Conservation (phyloP, 169 alveolate species). For the Eimeria falciformis region DNA sequence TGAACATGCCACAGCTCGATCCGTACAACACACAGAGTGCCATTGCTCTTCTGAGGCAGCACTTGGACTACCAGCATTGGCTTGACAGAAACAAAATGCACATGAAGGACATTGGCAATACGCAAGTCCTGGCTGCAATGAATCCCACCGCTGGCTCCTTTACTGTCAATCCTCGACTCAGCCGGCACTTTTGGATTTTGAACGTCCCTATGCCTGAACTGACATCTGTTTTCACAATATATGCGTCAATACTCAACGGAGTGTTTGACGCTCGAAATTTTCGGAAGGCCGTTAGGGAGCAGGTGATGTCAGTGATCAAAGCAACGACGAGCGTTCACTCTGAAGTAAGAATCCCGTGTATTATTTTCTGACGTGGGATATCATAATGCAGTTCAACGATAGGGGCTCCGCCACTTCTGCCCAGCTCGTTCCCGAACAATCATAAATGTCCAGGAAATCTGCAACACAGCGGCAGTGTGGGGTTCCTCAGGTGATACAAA, state of each 20-base stretch:
- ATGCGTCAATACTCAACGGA: slow-evolving; percentile 94
- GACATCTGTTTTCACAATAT: slow-evolving; percentile 93
- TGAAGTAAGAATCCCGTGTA: slow-evolving; percentile 85
- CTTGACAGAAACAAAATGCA: slow-evolving; percentile 93
- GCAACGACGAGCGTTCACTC: slow-evolving; percentile 93
- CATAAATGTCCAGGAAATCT: not conserved
- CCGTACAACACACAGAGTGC: slow-evolving; percentile 96
- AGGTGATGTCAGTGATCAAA: slow-evolving; percentile 91
- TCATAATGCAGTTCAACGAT: not conserved
- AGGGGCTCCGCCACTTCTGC: not conserved
- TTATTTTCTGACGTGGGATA: not conserved
- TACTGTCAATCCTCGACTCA: slow-evolving; percentile 93
- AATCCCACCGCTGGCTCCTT: slow-evolving; percentile 97
- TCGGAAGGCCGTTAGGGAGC: slow-evolving; percentile 93
- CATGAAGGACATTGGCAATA: slow-evolving; percentile 94
- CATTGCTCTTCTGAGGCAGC: slow-evolving; percentile 94
- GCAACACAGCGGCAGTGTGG: too few species aligned
- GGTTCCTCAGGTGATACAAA: slow-evolving; percentile 73
- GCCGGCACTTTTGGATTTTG: slow-evolving; percentile 96
- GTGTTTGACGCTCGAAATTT: slow-evolving; percentile 91
- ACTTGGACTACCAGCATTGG: slow-evolving; percentile 95
- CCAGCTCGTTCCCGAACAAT: not conserved
- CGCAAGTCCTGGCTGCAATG: slow-evolving; percentile 94
- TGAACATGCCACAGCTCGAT: slow-evolving; percentile 97
- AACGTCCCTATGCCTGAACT: slow-evolving; percentile 96